These are phyloP conservation scores for Sisymbrium altissimum DNA, from an alignment of 345 rosid species.

Conservation along the genomic window DNA sequence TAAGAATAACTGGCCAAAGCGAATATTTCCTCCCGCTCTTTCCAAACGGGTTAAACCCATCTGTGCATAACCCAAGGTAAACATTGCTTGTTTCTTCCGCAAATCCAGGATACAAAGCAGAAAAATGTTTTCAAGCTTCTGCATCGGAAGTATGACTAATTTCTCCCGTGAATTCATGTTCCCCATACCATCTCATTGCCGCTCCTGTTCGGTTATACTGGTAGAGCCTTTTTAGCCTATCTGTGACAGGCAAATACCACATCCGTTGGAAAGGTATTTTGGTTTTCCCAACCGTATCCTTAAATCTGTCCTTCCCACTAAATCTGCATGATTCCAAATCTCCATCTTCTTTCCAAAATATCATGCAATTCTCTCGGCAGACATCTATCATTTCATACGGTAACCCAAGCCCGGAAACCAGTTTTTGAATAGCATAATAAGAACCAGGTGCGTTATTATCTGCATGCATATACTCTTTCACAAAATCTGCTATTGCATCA, in stretches of 20 bases:
- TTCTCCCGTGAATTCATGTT: too few relatives aligned
- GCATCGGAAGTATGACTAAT: too few relatives aligned
- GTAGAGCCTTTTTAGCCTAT: neutral
- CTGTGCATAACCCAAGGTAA: too few relatives aligned
- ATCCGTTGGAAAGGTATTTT: neutral
- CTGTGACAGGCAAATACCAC: neutral
- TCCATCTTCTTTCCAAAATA: neutral
- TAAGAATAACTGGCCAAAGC: too few relatives aligned
- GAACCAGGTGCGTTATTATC: neutral
- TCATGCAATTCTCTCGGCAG: neutral
- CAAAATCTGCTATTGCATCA: neutral
- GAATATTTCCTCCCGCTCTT: too few relatives aligned
- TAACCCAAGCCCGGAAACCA: neutral
- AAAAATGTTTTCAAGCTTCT: too few relatives aligned
- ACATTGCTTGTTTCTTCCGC: too few relatives aligned
- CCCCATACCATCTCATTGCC: too few relatives aligned
- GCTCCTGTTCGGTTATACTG: too few relatives aligned
- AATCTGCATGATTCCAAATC: neutral
- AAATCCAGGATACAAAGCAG: too few relatives aligned
- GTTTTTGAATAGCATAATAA: neutral
- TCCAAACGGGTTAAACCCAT: too few relatives aligned
- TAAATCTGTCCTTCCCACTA: neutral
- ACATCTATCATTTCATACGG: neutral
- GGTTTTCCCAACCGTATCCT: neutral
- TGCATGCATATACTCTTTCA: neutral